Evolutionary conservation across 306 rosid species (phyloP).

Genomic region (Trichosanthes truncata): DNA sequence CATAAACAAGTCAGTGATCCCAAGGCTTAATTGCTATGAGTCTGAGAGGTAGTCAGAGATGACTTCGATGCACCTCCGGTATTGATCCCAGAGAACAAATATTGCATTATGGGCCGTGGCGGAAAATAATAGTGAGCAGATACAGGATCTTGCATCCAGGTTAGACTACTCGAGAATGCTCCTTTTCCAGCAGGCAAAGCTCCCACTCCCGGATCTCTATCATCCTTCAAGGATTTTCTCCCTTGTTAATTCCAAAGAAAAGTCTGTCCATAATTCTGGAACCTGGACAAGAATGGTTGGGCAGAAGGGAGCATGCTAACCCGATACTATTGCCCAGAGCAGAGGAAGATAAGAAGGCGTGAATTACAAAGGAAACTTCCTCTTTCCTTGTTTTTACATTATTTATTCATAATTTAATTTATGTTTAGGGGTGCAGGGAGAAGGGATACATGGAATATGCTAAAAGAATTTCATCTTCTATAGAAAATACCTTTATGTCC

Average conservation of each 20-base stretch:
- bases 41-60: background rate
- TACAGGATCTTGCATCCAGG: background rate
- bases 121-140: background rate
- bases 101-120: background rate
- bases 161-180: too few relatives aligned
- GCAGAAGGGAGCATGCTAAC: background rate
- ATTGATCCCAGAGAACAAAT: background rate
- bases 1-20: background rate
- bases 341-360: background rate
- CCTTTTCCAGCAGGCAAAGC: background rate
- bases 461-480: background rate
- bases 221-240: background rate
- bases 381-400: background rate
- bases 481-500: constrained; percentile 50
- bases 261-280: background rate
- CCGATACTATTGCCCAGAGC: background rate
- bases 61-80: too few relatives aligned
- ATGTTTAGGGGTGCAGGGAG: background rate
- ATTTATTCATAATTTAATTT: too few relatives aligned
- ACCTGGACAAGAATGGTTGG: background rate
- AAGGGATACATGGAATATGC: background rate
- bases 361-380: background rate
- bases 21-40: background rate
- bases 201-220: background rate
- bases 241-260: background rate